These are phyloP conservation scores for Colletotrichum higginsianum DNA, from an alignment of 2,329 filamentous ascomycete genomes.

Conservation along the genomic window DNA sequence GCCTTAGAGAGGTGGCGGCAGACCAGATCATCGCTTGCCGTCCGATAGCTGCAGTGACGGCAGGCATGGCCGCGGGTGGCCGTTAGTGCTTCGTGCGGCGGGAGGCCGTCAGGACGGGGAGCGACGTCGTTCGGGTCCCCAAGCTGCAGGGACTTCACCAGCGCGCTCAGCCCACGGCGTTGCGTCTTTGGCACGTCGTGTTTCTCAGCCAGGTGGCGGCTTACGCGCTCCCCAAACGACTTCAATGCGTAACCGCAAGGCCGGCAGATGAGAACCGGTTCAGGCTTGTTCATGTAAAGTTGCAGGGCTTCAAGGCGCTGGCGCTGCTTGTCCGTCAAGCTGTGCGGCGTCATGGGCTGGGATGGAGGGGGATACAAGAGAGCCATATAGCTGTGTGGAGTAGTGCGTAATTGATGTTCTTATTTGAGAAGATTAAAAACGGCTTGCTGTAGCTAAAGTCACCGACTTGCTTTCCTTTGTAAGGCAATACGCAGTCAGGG, in stretches of 20 bases:
- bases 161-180: background rate
- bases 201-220: conserved; percentile 20
- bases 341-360: background rate
- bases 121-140: background rate
- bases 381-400: background rate
- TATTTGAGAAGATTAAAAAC: background rate
- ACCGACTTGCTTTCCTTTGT: background rate
- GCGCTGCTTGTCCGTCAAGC: background rate
- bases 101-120: background rate
- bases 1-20: background rate
- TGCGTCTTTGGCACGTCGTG: background rate
- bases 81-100: background rate
- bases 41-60: background rate
- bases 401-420: background rate
- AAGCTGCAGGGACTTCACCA: background rate
- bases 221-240: conserved; percentile 4
- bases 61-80: background rate
- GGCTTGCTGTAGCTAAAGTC: background rate
- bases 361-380: background rate
- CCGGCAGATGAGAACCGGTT: background rate
- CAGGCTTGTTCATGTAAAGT: background rate
- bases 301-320: background rate
- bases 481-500: background rate
- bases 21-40: background rate
- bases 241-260: conserved; percentile 1